Percentiles rank a stretch among this genome's conserved stretches.
These are phyloP conservation scores for Trifolium pratense DNA, from an alignment of 306 rosid genomes.

Conservation along the genomic window DNA sequence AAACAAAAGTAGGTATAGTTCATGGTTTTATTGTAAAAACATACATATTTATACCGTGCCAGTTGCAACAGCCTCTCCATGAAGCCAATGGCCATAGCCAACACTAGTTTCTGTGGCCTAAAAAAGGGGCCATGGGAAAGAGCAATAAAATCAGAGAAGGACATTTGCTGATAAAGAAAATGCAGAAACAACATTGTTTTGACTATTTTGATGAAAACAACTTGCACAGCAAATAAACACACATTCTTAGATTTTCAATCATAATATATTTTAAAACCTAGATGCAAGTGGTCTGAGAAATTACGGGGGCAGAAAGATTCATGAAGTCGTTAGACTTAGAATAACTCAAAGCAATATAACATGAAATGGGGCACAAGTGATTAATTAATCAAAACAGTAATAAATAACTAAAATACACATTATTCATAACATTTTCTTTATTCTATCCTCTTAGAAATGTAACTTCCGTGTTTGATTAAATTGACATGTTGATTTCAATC, in stretches of 20 bases:
- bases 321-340: too few species aligned
- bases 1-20: constrained; percentile 22
- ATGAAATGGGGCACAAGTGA: constrained; percentile 5
- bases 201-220: constrained; percentile 21
- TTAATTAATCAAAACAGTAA: not conserved
- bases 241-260: constrained; percentile 13
- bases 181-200: not conserved
- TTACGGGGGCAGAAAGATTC: not conserved
- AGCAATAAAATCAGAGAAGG: constrained; percentile 29
- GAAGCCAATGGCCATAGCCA: constrained; percentile 97
- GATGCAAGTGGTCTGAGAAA: constrained; percentile 2
- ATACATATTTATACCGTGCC: constrained; percentile 64
- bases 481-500: constrained; percentile 13
- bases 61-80: constrained; percentile 98
- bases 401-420: not conserved
- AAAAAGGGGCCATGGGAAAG: constrained; percentile 39
- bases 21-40: not conserved
- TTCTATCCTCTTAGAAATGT: not conserved
- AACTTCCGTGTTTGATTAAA: not conserved
- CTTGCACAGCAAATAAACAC: constrained; percentile 13
- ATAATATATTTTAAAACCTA: constrained; percentile 19
- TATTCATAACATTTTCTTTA: constrained; percentile 23
- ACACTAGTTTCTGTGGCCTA: constrained; percentile 90
- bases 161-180: constrained; percentile 15
- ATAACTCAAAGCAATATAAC: not conserved